Evolutionary conservation across 495 filamentous ascomycete genomes (phyloP).

Genomic region (Tuber umbilicatum): DNA sequence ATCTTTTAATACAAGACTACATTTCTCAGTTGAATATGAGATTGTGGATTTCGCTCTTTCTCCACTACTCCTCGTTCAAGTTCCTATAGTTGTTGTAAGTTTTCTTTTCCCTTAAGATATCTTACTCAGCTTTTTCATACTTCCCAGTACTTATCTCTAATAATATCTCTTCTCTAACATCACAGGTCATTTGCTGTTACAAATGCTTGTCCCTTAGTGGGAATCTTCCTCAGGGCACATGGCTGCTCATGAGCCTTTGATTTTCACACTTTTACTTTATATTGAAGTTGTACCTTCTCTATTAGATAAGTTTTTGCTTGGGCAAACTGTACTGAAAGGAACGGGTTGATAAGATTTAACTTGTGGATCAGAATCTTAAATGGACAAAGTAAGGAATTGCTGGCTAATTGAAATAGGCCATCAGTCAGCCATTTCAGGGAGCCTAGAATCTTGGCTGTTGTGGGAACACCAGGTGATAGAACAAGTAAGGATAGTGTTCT

Average conservation of each 20-base stretch:
- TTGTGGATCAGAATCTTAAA: constrained; percentile 1
- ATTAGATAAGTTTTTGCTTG: constrained; percentile 8
- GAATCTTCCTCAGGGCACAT: constrained; percentile 3
- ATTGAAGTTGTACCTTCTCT: not conserved
- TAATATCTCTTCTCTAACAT: not conserved
- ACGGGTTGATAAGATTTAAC: not conserved
- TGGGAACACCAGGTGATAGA: not conserved
- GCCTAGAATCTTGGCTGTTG: not conserved
- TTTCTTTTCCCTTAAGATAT: not conserved
- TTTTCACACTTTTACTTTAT: not conserved
- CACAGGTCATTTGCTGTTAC: not conserved
- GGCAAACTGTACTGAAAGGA: not conserved
- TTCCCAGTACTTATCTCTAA: not conserved
- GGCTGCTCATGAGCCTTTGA: not conserved
- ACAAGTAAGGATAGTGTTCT: not conserved
- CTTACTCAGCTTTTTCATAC: not conserved
- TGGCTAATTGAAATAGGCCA: not conserved
- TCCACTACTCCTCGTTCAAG: not conserved
- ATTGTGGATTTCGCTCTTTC: not conserved
- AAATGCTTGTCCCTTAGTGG: constrained; percentile 4
- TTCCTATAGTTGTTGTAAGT: not conserved
- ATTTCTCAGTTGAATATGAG: not conserved
- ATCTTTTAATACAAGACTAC: not conserved
- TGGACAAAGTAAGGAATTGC: not conserved
- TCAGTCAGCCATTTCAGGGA: not conserved